phyloP scores from a whole-genome alignment of 768 basidiomycete genomes.

The Russula sp. region DNA sequence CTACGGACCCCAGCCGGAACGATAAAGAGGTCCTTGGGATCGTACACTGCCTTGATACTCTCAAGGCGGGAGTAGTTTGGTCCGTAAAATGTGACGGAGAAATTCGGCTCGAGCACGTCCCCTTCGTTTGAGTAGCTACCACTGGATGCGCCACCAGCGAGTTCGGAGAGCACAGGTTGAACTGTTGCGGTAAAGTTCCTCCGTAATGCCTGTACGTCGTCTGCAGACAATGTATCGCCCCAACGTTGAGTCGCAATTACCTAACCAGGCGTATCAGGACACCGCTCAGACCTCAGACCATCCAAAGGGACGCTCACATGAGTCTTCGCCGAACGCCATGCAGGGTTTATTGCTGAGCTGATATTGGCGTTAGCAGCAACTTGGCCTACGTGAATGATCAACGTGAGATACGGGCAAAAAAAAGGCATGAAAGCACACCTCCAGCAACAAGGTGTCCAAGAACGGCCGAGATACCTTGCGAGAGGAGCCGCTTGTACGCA shows the following conservation, averaged over 20 bases:
- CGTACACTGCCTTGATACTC: conserved; percentile 31
- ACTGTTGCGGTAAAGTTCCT: too few relatives aligned
- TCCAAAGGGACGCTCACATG: conserved; percentile 27
- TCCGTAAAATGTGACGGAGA: too few relatives aligned
- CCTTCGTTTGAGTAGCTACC: conserved; percentile 36
- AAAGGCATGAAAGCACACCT: not conserved
- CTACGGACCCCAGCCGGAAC: conserved; percentile 31
- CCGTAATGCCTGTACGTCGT: too few relatives aligned
- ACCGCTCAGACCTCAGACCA: not conserved
- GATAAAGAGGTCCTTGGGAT: conserved; percentile 34
- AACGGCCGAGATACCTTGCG: not conserved
- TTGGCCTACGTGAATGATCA: too few relatives aligned
- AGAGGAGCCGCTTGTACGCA: conserved; percentile 10
- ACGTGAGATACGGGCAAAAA: too few relatives aligned
- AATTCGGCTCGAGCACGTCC: conserved; percentile 23
- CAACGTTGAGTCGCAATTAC: conserved; percentile 1
- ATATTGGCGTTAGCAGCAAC: too few relatives aligned
- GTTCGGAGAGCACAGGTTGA: too few relatives aligned
- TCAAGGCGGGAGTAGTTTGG: conserved; percentile 17
- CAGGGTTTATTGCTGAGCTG: too few relatives aligned
- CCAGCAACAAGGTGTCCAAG: too few relatives aligned
- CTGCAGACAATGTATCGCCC: not conserved
- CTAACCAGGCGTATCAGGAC: not conserved
- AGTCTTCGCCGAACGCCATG: conserved; percentile 28
- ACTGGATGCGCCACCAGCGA: conserved; percentile 23